phyloP scores from a whole-genome alignment of 1,284 basidiomycete genomes.

The Exobasidium rhododendri region DNA sequence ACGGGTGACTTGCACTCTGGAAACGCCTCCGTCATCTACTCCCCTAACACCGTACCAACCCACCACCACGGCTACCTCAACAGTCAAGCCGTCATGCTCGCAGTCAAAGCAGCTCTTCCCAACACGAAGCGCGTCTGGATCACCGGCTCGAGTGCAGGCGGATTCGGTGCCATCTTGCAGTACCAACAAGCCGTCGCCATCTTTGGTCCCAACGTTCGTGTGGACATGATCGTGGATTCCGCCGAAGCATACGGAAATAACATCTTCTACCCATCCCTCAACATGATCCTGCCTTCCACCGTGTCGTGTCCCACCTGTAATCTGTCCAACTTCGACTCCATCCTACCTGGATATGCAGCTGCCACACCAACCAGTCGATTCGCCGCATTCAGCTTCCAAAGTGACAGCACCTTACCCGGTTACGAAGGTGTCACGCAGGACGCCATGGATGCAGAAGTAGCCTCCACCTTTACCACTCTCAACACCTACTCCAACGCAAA shows the following conservation, averaged over 20 bases:
- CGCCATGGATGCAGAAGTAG: conserved; percentile 5
- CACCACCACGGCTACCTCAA: conserved; percentile 21
- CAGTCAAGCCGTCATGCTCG: conserved; percentile 16
- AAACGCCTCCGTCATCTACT: conserved; percentile 20
- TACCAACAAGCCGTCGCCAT: conserved; percentile 21
- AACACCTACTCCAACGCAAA: not conserved
- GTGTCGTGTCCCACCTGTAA: conserved; percentile 22
- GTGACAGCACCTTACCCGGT: conserved; percentile 21
- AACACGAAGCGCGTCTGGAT: conserved; percentile 14
- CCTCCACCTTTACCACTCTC: not conserved
- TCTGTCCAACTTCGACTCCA: conserved; percentile 22
- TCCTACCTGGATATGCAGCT: conserved; percentile 23
- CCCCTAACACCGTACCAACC: not conserved
- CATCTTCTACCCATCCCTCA: conserved; percentile 15
- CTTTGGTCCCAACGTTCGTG: conserved; percentile 14
- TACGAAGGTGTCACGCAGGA: conserved; percentile 19
- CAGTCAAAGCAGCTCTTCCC: conserved; percentile 17
- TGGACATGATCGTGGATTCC: conserved; percentile 22
- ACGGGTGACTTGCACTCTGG: conserved; percentile 25
- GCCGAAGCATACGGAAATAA: conserved; percentile 20
- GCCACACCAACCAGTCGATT: conserved; percentile 21
- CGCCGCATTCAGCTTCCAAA: conserved; percentile 20
- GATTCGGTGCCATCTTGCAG: conserved; percentile 21
- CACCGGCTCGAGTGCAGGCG: conserved; percentile 18
- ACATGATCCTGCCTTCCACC: conserved; percentile 20